These are phyloP conservation scores for Lentinus tigrinus DNA, from an alignment of 768 basidiomycete genomes.

Conservation along the genomic window DNA sequence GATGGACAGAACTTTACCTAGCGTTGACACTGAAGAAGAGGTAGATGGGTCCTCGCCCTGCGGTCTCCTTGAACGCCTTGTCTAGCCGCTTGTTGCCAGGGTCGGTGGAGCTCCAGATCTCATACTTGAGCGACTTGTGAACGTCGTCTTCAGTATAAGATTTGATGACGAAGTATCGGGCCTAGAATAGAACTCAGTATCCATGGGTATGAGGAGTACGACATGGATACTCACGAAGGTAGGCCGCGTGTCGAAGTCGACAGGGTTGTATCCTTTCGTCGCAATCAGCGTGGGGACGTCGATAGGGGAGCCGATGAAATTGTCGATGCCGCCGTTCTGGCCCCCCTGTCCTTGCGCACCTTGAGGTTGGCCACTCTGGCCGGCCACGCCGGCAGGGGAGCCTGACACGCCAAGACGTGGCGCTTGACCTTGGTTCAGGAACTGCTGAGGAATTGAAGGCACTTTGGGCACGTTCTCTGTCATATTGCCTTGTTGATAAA, in stretches of 20 bases:
- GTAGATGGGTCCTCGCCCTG: constrained; percentile 90
- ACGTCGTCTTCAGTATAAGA: constrained; percentile 99
- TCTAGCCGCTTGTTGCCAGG: constrained; percentile 97
- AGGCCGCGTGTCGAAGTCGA: constrained; percentile 79
- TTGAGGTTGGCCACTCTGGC: constrained; percentile 32
- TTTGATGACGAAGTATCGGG: constrained; percentile 97
- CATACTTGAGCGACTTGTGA: constrained; percentile 96
- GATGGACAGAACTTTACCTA: constrained; percentile 39
- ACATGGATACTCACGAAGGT: constrained; percentile 54
- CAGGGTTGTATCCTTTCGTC: constrained; percentile 89
- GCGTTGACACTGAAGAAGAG: constrained; percentile 98
- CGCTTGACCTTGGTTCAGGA: constrained; percentile 51
- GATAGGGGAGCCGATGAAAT: constrained; percentile 62
- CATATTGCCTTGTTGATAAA: constrained; percentile 44
- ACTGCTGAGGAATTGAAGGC: constrained; percentile 73
- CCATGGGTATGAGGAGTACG: neutral
- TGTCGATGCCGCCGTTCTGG: constrained; percentile 20
- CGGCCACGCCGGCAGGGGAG: neutral
- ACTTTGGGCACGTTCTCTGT: constrained; percentile 53
- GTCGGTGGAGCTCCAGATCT: constrained; percentile 97
- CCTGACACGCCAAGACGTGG: constrained; percentile 26
- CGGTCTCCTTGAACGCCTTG: constrained; percentile 95
- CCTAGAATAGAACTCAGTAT: constrained; percentile 41
- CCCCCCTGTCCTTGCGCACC: constrained; percentile 25
- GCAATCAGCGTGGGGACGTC: constrained; percentile 86